A percentile compares a stretch with the other conserved stretches of the same genome.
These are phyloP conservation scores for Westerdykella ornata DNA, from an alignment of 2,329 filamentous ascomycete genomes.

Conservation along the genomic window DNA sequence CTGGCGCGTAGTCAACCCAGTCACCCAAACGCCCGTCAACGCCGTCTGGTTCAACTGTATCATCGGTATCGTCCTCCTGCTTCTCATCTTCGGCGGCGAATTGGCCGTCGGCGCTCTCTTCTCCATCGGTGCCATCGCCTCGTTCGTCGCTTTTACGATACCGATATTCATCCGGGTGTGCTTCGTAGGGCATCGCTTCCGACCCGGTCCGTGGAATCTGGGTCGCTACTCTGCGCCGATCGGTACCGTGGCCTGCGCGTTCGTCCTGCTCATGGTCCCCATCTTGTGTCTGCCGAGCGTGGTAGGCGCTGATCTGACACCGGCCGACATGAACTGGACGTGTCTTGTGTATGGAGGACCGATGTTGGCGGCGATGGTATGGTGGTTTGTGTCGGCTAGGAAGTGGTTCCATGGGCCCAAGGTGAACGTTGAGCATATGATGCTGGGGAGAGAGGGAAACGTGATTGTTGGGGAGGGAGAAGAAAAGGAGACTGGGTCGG, in stretches of 20 bases:
- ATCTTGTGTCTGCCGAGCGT: conserved; percentile 59
- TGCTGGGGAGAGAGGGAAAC: conserved; percentile 38
- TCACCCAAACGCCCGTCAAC: conserved; percentile 61
- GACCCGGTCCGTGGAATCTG: conserved; percentile 62
- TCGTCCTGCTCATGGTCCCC: conserved; percentile 61
- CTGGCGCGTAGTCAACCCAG: conserved; percentile 55
- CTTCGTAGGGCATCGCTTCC: conserved; percentile 57
- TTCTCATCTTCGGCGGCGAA: conserved; percentile 59
- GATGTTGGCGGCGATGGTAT: conserved; percentile 54
- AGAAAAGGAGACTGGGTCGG: conserved; percentile 9
- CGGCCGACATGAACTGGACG: conserved; percentile 61
- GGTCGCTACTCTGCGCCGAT: conserved; percentile 54
- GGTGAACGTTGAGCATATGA: conserved; percentile 57
- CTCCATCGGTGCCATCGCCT: conserved; percentile 61
- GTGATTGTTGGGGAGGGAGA: conserved; percentile 31
- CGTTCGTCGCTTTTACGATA: conserved; percentile 45
- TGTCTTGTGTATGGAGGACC: conserved; percentile 59
- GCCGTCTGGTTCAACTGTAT: conserved; percentile 56
- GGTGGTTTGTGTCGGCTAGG: conserved; percentile 57
- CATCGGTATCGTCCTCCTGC: conserved; percentile 54
- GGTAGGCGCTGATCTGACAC: conserved; percentile 50
- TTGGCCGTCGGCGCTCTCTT: conserved; percentile 62
- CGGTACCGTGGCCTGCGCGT: conserved; percentile 51
- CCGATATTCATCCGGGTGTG: conserved; percentile 50
- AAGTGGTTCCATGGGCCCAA: conserved; percentile 67